phyloP scores from a whole-genome alignment of 2,329 filamentous ascomycete species.

The Alternaria triticimaculans region DNA sequence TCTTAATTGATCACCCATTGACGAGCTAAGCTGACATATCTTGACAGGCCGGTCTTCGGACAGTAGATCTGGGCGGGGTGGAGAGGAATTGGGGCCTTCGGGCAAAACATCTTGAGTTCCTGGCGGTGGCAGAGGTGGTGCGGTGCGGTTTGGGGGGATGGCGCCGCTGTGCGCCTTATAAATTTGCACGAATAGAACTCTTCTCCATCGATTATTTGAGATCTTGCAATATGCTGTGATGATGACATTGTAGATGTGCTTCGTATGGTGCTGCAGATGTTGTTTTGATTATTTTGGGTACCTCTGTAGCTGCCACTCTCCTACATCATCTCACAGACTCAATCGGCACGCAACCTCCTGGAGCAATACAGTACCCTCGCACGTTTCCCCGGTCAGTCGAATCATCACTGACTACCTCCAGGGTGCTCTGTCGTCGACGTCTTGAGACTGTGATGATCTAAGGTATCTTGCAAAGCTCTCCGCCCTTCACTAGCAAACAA shows the following conservation, averaged over 20 bases:
- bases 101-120: background rate
- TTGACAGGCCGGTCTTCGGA: background rate
- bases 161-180: background rate
- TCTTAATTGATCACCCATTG: background rate
- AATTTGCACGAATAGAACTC: background rate
- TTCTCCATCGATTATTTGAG: background rate
- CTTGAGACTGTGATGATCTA: background rate
- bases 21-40: background rate
- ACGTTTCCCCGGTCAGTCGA: background rate
- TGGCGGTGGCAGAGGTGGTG: background rate
- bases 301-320: background rate
- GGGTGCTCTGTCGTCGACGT: background rate
- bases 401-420: background rate
- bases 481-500: background rate
- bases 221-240: background rate
- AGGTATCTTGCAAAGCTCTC: background rate
- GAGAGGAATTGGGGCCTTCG: background rate
- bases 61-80: background rate
- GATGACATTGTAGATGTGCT: background rate
- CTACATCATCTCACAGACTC: background rate
- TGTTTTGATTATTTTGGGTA: background rate
- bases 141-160: background rate
- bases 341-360: background rate
- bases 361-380: background rate
- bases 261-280: background rate